phyloP scores from a whole-genome alignment of 2,329 filamentous ascomycete genomes.

The Rasamsonia emersonii region DNA sequence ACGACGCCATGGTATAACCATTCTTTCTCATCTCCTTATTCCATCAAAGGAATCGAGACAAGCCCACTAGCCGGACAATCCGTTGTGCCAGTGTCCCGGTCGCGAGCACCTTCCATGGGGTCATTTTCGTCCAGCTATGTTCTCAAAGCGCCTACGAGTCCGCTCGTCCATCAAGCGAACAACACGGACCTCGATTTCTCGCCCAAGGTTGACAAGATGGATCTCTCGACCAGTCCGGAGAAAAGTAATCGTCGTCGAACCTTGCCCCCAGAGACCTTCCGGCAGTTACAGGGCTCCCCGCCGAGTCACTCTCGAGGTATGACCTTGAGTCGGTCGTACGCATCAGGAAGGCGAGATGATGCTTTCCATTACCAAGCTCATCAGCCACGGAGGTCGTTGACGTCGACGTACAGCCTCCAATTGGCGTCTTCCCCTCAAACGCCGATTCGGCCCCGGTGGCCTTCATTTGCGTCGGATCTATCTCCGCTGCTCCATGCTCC shows the following conservation, averaged over 20 bases:
- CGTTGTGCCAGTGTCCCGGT: slow-evolving; percentile 17
- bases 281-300: slow-evolving; percentile 39
- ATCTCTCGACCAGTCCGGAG: slow-evolving; percentile 40
- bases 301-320: slow-evolving; percentile 26
- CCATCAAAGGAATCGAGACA: slow-evolving; percentile 11
- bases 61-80: slow-evolving; percentile 11
- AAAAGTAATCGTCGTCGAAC: slow-evolving; percentile 59
- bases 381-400: slow-evolving; percentile 67
- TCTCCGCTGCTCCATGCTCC: slow-evolving; percentile 80
- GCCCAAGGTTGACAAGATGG: slow-evolving; percentile 44
- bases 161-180: slow-evolving; percentile 78
- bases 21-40: slow-evolving; percentile 16
- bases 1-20: slow-evolving; percentile 48
- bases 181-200: slow-evolving; percentile 67
- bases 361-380: slow-evolving; percentile 65
- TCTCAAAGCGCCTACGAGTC: slow-evolving; percentile 83
- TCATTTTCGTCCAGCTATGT: slow-evolving; percentile 72
- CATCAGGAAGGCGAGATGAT: slow-evolving; percentile 49
- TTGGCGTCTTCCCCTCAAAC: slow-evolving; percentile 37
- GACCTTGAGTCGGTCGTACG: slow-evolving; percentile 35
- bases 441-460: slow-evolving; percentile 44
- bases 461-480: slow-evolving; percentile 64
- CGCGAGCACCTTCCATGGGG: slow-evolving; percentile 53
- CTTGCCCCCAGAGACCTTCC: slow-evolving; percentile 54
- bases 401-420: slow-evolving; percentile 47